These are phyloP conservation scores for Linnemannia exigua DNA, from an alignment of 192 early-diverging fungal species.

Conservation along the genomic window DNA sequence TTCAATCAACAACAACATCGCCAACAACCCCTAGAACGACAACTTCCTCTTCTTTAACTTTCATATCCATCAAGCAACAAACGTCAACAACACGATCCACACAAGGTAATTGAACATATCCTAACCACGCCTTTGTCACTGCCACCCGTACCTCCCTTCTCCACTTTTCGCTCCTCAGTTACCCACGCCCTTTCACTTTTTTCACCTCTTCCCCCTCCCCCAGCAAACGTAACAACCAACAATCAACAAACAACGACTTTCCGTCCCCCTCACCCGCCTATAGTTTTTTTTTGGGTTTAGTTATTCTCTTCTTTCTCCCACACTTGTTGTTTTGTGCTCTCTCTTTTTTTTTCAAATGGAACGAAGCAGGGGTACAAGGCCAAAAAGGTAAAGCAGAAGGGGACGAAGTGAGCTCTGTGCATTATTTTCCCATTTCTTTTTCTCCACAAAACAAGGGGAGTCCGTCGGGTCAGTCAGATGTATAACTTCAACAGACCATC, in stretches of 20 bases:
- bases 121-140: not conserved
- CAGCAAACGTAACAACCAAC: too few relatives aligned
- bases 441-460: constrained; percentile 2
- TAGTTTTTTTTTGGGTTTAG: not conserved
- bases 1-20: not conserved
- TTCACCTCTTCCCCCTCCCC: not conserved
- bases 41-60: not conserved
- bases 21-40: not conserved
- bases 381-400: not conserved
- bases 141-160: not conserved
- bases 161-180: not conserved
- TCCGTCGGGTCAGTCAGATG: too few relatives aligned
- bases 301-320: too few relatives aligned
- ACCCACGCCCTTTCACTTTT: not conserved
- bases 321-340: not conserved
- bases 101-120: not conserved
- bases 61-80: not conserved
- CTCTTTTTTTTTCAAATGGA: not conserved
- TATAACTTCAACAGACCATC: not conserved
- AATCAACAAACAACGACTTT: not conserved
- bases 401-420: not conserved
- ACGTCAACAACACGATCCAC: not conserved
- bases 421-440: constrained; percentile 2
- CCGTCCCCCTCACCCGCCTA: too few relatives aligned
- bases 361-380: not conserved